Conservation (phyloP, 305 asterid genomes). For the Salvia sclarea region DNA sequence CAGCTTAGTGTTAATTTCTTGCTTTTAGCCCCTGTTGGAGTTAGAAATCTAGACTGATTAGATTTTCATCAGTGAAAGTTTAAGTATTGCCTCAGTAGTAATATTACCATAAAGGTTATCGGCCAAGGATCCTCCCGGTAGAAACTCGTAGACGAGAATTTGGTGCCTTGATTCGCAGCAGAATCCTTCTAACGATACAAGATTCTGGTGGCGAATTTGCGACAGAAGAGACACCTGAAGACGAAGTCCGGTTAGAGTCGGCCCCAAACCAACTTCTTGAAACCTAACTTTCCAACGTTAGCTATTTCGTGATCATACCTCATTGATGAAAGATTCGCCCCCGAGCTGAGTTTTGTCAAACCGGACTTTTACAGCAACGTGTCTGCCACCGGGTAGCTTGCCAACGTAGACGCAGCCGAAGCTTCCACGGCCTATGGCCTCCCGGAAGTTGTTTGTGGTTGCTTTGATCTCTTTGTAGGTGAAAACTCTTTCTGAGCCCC, state of each 20-base stretch:
- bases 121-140: conserved; percentile 82
- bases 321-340: conserved; percentile 86
- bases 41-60: conserved; percentile 6
- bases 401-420: conserved; percentile 83
- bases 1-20: conserved; percentile 76
- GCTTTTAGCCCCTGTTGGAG: conserved; percentile 63
- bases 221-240: conserved; percentile 77
- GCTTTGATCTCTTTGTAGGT: conserved; percentile 79
- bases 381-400: conserved; percentile 69
- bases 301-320: conserved; percentile 47
- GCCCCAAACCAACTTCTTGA: neutral
- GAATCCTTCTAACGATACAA: conserved; percentile 81
- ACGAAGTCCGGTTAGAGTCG: neutral
- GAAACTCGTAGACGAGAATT: conserved; percentile 82
- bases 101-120: conserved; percentile 78
- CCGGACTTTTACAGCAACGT: conserved; percentile 88
- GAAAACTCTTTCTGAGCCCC: conserved; percentile 71
- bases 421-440: conserved; percentile 84
- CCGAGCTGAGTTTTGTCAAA: conserved; percentile 82
- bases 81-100: neutral
- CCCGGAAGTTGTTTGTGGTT: conserved; percentile 79
- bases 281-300: neutral
- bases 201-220: conserved; percentile 75
- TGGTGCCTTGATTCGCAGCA: conserved; percentile 91
- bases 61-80: neutral